Percentiles rank a stretch among this genome's conserved stretches.
Evolutionary conservation across 257 asterid genomes (phyloP).

Genomic region (Prunella vulgaris): DNA sequence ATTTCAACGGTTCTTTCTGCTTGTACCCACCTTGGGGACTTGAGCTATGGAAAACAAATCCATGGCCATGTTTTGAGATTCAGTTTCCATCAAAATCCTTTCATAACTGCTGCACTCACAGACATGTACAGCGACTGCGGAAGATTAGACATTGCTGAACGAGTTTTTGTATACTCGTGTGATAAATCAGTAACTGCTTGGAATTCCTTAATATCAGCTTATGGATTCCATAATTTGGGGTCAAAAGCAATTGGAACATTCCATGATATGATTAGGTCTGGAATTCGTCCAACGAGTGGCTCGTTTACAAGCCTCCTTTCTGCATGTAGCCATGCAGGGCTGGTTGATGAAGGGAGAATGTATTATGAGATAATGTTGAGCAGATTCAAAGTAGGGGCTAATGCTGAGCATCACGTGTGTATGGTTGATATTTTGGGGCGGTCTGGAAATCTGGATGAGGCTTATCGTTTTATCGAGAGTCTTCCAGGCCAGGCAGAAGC

Average conservation of each 20-base stretch:
- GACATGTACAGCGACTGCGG: conserved; percentile 76
- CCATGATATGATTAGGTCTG: conserved; percentile 37
- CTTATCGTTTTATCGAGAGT: conserved; percentile 41
- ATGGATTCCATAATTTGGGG: conserved; percentile 53
- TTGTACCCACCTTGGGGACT: conserved; percentile 50
- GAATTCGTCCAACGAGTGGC: conserved; percentile 47
- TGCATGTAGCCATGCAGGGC: conserved; percentile 68
- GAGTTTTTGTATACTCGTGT: conserved; percentile 34
- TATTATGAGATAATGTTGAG: conserved; percentile 39
- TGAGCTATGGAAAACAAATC: conserved; percentile 51
- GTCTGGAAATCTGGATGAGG: conserved; percentile 46
- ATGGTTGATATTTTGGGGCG: conserved; percentile 62
- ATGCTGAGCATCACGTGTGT: conserved; percentile 51
- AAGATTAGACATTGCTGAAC: conserved; percentile 43
- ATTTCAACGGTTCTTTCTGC: conserved; percentile 60
- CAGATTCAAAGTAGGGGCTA: conserved; percentile 30
- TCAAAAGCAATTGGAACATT: conserved; percentile 42
- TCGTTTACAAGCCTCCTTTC: conserved; percentile 62
- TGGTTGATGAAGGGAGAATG: conserved; percentile 46
- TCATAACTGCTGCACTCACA: conserved; percentile 46
- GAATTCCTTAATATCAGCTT: conserved; percentile 63
- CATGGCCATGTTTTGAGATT: conserved; percentile 51
- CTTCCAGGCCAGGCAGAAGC: conserved; percentile 30
- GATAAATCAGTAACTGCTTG: conserved; percentile 47
- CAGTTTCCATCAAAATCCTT: conserved; percentile 36